Evolutionary conservation across 768 basidiomycete genomes (phyloP).

Genomic region (Termitomyces sp.): DNA sequence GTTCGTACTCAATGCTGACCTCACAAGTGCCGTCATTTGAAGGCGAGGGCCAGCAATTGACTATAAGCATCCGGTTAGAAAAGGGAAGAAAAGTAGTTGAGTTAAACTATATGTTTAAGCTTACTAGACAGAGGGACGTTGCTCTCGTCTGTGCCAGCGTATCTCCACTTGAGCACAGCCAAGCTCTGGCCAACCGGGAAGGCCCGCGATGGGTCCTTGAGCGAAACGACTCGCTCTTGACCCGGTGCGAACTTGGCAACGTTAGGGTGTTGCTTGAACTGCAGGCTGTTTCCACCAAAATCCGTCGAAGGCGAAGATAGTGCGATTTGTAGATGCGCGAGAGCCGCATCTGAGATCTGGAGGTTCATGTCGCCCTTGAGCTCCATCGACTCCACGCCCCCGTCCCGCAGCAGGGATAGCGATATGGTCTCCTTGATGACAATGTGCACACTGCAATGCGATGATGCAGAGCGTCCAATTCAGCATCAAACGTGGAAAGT

Average conservation of each 20-base stretch:
- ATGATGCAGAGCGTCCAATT: not conserved
- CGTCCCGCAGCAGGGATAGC: conserved; percentile 80
- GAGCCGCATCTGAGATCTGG: conserved; percentile 70
- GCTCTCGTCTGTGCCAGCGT: conserved; percentile 86
- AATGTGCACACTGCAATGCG: conserved; percentile 69
- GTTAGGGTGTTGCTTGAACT: conserved; percentile 97
- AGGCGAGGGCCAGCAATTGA: conserved; percentile 96
- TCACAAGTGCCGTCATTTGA: conserved; percentile 90
- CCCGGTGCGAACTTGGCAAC: conserved; percentile 80
- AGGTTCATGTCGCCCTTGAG: conserved; percentile 95
- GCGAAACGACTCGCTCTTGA: conserved; percentile 56
- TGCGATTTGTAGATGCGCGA: conserved; percentile 64
- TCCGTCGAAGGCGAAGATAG: conserved; percentile 53
- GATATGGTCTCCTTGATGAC: conserved; percentile 80
- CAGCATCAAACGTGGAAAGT: not conserved
- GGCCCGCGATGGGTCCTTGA: conserved; percentile 76
- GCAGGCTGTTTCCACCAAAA: conserved; percentile 61
- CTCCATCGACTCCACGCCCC: conserved; percentile 86
- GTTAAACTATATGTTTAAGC: conserved; percentile 19
- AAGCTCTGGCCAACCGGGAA: conserved; percentile 89
- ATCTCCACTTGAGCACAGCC: conserved; percentile 90
- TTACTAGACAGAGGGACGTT: conserved; percentile 87
- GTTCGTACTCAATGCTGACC: conserved; percentile 95
- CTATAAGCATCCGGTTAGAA: conserved; percentile 30
- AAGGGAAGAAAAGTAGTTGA: not conserved